Conservation (phyloP, 257 asterid genomes). For the Solanum pennellii region DNA sequence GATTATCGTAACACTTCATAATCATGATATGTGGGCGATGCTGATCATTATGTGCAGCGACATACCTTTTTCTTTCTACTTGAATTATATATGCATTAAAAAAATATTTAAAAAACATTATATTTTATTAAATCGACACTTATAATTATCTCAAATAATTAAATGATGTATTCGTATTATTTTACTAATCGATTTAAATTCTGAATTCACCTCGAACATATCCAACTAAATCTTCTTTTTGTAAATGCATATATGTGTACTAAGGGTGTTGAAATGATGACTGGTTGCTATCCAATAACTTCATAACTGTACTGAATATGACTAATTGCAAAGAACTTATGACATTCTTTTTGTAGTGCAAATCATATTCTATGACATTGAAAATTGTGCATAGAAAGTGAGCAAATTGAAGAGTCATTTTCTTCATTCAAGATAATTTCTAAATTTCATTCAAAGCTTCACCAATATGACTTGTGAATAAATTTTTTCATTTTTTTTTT, state of each 20-base stretch:
- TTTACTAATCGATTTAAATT: not conserved
- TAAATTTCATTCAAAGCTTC: not conserved
- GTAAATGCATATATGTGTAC: not conserved
- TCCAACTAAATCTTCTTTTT: not conserved
- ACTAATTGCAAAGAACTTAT: not conserved
- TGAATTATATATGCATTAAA: not conserved
- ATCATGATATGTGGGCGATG: not conserved
- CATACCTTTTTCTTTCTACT: not conserved
- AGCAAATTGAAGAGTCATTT: not conserved
- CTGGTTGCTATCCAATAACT: not conserved
- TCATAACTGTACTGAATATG: not conserved
- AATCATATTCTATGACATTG: not conserved
- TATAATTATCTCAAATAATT: not conserved
- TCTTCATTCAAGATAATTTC: not conserved
- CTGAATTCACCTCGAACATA: not conserved
- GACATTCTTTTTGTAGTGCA: not conserved
- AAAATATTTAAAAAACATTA: not conserved
- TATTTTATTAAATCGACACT: not conserved
- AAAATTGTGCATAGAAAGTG: not conserved
- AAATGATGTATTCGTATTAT: not conserved
- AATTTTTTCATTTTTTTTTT: no score
- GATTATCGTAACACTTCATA: not conserved
- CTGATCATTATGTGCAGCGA: not conserved
- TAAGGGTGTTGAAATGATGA: not conserved
- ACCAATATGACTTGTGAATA: not conserved